Base-by-base conservation (phyloP, 805 yeast genomes). In the Priceomyces medius region DNA sequence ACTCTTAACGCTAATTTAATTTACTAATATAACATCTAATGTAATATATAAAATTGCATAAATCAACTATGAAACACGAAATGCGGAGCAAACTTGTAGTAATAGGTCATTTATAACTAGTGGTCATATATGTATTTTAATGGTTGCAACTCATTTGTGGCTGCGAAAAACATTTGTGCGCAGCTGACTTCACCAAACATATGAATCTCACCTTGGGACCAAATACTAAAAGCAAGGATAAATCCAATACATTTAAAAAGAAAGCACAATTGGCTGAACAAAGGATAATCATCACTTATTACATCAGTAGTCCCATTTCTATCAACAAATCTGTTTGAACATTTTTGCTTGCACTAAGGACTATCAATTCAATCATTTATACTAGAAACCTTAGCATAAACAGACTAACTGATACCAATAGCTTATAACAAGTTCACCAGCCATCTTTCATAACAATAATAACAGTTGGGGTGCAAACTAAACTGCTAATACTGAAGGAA, bases 141-240 rank as follows among this genome's bases (percentile, higher is more conserved):
- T n/a, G n/a, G 14, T 16, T 16, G 31, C 27, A 18, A 12, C 21
- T 16, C 23, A 21, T 35, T 24, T 35, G 38, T 35, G 38, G 38
- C 38, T 35, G 38, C 38, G 38, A 35, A 35, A 31, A 31, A 31
- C 34, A 35, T 35, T 35, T 35, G 38, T 35, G 38, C 28, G 35
- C 35, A 32, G 35, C 35, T 20, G 23, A 32, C 35, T 17, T 14
- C 35, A 32, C 16, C 35, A 18, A 19, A 32, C n/a, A 32, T 31
- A 32, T 13, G 23, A 6, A 8, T 8, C 31, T 16, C 4, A 27
- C 34, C 21, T 13, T 26, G 29, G 29, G 29, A 26, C n/a, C 14
- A 26, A 14, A 7, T 12, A n/a, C 10, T n/a, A 12, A 9, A 26
- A 26, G 6, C 9, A 26, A 14, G 14, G 14, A 26, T 26, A 26